phyloP scores from a whole-genome alignment of 371 early-diverging fungal species.

The Syncephalastrum monosporum region DNA sequence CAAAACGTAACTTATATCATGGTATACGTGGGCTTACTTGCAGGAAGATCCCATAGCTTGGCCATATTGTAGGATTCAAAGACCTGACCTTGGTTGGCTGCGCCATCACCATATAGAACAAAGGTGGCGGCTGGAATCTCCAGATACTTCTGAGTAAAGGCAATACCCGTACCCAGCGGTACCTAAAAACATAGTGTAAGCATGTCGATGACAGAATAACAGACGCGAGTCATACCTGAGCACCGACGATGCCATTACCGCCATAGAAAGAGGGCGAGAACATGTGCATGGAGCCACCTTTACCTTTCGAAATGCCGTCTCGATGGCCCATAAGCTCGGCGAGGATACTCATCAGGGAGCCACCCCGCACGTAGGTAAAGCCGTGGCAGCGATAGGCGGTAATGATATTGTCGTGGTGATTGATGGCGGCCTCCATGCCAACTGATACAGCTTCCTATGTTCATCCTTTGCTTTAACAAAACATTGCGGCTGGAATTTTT shows the following conservation, averaged over 20 bases:
- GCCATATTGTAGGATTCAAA: constrained; percentile 99
- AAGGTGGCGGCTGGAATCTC: constrained; percentile 81
- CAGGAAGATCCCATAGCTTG: constrained; percentile 96
- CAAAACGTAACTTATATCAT: not conserved
- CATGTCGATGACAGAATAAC: too few species aligned
- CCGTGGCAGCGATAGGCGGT: constrained; percentile 99
- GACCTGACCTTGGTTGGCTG: constrained; percentile 99
- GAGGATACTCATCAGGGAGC: constrained; percentile 69
- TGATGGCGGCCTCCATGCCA: constrained; percentile 92
- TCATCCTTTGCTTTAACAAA: not conserved
- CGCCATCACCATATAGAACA: constrained; percentile 98
- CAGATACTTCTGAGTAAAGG: constrained; percentile 95
- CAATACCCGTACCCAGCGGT: constrained; percentile 97
- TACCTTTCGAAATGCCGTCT: constrained; percentile 94
- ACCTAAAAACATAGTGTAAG: constrained; percentile 33
- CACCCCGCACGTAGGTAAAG: constrained; percentile 92
- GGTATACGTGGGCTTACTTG: not conserved
- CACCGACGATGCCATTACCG: constrained; percentile 99
- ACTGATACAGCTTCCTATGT: constrained; percentile 93
- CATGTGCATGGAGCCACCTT: constrained; percentile 99
- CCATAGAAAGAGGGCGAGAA: constrained; percentile 97
- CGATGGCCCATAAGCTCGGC: constrained; percentile 89
- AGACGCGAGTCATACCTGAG: constrained; percentile 59
- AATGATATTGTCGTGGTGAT: constrained; percentile 90
- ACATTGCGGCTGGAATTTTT: not conserved